A percentile compares a stretch with the other conserved stretches of the same genome.
Conservation (phyloP, 202 grass and related monocot species). For the Panicum hallii region DNA sequence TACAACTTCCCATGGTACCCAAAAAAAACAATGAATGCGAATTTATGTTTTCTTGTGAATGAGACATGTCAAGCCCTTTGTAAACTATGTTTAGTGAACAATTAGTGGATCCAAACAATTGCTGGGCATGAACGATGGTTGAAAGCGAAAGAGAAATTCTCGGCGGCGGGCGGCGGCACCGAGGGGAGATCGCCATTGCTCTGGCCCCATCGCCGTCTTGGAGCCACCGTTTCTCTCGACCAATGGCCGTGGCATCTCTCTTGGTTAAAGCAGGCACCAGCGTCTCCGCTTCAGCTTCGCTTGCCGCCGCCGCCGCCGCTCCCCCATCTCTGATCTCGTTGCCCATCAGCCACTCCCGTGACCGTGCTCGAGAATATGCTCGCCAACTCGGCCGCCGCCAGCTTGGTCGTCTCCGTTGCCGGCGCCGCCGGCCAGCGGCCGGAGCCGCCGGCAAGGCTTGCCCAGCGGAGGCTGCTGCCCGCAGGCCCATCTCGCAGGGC, state of each 20-base stretch:
- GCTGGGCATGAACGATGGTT: neutral
- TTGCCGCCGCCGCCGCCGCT: neutral
- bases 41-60: neutral
- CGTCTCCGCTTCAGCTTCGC: neutral
- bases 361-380: neutral
- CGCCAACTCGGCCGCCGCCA: neutral
- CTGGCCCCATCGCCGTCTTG: constrained; percentile 29
- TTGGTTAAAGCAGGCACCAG: neutral
- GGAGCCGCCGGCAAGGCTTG: constrained; percentile 3
- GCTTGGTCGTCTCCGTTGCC: neutral
- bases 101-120: neutral
- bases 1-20: neutral
- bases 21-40: neutral
- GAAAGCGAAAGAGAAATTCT: neutral
- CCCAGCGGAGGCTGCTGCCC: neutral
- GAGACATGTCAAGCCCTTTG: neutral
- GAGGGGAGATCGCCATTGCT: constrained; percentile 5
- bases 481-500: neutral
- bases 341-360: neutral
- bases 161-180: constrained; percentile 24
- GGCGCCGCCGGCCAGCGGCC: neutral
- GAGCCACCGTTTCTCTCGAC: neutral
- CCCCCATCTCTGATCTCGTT: neutral
- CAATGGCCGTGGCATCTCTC: neutral
- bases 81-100: neutral